Evolutionary conservation across 179 eudicot species (phyloP).

Genomic region (Sideroxylon spinosum): DNA sequence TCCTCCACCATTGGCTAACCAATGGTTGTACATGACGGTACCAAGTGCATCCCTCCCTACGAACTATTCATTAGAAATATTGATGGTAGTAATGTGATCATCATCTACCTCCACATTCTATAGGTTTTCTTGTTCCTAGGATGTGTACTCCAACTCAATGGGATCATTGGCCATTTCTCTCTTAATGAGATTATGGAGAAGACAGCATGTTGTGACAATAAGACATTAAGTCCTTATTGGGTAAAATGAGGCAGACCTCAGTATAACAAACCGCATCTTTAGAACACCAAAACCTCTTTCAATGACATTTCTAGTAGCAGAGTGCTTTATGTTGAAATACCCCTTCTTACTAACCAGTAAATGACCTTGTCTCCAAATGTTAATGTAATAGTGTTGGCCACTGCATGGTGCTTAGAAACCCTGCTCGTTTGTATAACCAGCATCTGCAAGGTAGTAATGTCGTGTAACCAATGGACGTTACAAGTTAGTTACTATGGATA

Average conservation of each 20-base stretch:
- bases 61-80: too few species aligned
- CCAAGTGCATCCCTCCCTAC: too few species aligned
- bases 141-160: too few species aligned
- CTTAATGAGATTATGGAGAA: too few species aligned
- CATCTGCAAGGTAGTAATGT: slow-evolving; percentile 14
- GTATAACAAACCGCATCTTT: neutral
- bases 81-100: too few species aligned
- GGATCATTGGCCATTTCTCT: too few species aligned
- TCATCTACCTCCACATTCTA: too few species aligned
- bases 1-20: too few species aligned
- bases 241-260: neutral
- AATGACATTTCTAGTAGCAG: slow-evolving; percentile 10
- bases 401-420: slow-evolving; percentile 21
- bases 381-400: slow-evolving; percentile 7
- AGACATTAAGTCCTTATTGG: neutral
- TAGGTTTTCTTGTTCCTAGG: too few species aligned
- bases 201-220: neutral
- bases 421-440: slow-evolving; percentile 15
- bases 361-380: neutral
- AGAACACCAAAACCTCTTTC: slow-evolving; percentile 5
- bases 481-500: too few species aligned
- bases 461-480: too few species aligned
- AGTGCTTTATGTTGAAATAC: slow-evolving; percentile 22
- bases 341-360: neutral
- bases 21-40: too few species aligned